phyloP scores from a whole-genome alignment of 139 green algal species.

The Tetraselmis striata region DNA sequence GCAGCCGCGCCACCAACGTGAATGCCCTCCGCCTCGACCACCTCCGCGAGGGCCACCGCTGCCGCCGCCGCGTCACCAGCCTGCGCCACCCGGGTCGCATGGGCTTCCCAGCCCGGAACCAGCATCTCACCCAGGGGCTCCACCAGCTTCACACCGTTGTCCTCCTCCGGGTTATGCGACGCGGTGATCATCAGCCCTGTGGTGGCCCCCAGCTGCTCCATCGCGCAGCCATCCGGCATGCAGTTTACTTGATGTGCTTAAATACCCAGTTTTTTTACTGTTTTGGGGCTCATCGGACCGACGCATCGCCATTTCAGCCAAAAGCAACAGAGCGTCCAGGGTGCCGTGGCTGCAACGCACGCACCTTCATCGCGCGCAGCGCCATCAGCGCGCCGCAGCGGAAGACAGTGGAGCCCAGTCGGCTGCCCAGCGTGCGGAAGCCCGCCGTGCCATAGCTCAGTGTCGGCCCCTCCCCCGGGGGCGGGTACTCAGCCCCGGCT shows the following conservation, averaged over 20 bases:
- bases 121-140: conserved; percentile 80
- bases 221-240: background rate
- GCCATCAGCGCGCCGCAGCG: conserved; percentile 80
- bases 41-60: conserved; percentile 4
- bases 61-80: conserved; percentile 39
- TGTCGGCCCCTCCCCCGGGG: background rate
- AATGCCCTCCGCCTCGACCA: background rate
- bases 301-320: too few species aligned
- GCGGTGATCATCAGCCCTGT: conserved; percentile 93
- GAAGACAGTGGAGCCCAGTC: conserved; percentile 79
- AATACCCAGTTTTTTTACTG: background rate
- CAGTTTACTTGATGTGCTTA: background rate
- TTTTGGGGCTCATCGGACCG: background rate
- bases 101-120: conserved; percentile 42
- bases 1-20: conserved; percentile 8
- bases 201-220: background rate
- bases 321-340: too few species aligned
- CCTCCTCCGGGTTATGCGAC: conserved; percentile 85
- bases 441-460: conserved; percentile 88
- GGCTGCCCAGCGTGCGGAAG: conserved; percentile 63
- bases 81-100: conserved; percentile 68
- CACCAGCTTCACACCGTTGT: conserved; percentile 96
- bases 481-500: background rate
- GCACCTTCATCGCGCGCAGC: conserved; percentile 35
- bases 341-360: too few species aligned